Percentiles rank a stretch among this genome's conserved stretches.
These are phyloP conservation scores for Morella rubra DNA, from an alignment of 306 rosid species.

Conservation along the genomic window DNA sequence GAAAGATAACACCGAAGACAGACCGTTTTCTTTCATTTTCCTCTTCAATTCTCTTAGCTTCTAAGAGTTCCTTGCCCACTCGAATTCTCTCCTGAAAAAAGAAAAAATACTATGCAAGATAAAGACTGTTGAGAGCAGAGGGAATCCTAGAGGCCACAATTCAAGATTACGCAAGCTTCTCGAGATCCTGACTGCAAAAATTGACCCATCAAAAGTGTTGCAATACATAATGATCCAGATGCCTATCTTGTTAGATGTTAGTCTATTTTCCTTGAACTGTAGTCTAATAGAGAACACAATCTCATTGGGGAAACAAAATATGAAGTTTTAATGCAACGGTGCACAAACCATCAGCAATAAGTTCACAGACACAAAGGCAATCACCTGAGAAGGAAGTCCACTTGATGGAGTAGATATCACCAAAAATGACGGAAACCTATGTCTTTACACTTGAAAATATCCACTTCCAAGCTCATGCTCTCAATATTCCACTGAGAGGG, in stretches of 20 bases:
- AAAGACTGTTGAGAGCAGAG: slow-evolving; percentile 7
- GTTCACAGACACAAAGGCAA: background rate
- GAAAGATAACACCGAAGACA: slow-evolving; percentile 22
- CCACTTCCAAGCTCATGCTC: background rate
- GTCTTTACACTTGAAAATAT: no score
- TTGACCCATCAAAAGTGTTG: background rate
- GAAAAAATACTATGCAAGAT: slow-evolving; percentile 20
- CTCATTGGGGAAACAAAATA: background rate
- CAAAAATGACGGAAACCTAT: background rate
- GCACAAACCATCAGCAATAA: background rate
- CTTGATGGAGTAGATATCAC: background rate
- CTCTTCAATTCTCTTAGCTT: slow-evolving; percentile 95
- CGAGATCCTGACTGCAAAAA: background rate
- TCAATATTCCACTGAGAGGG: background rate
- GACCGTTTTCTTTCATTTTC: slow-evolving; percentile 94
- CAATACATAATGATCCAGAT: background rate
- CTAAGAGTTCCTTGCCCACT: slow-evolving; percentile 90
- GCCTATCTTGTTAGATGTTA: background rate
- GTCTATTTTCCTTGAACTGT: background rate
- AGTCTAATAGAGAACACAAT: background rate
- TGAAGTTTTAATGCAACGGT: background rate
- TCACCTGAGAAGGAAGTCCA: background rate
- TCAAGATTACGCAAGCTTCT: background rate
- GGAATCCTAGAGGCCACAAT: background rate
- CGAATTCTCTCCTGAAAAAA: slow-evolving; percentile 86